Conservation (phyloP, 257 asterid genomes). For the Gentiana macrophylla region DNA sequence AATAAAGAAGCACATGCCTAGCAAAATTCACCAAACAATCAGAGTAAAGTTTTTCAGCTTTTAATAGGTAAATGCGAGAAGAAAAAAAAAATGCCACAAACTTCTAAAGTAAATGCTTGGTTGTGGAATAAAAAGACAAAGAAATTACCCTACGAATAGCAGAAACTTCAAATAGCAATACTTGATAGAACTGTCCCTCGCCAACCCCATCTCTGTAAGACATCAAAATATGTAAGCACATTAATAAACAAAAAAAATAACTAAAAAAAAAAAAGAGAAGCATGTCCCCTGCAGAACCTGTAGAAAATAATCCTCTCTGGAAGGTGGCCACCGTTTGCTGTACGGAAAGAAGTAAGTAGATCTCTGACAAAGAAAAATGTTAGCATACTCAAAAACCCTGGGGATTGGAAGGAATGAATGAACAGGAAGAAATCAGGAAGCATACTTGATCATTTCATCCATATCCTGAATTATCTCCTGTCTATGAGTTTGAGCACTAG, state of each 20-base stretch:
- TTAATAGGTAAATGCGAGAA: no score
- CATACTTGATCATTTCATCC: conserved; percentile 94
- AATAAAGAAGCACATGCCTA: conserved; percentile 30
- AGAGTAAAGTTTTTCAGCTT: no score
- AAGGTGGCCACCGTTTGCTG: conserved; percentile 81
- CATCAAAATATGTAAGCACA: conserved; percentile 1
- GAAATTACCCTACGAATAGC: conserved; percentile 23
- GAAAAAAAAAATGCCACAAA: no score
- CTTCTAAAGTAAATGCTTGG: no score
- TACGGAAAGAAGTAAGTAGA: conserved; percentile 75
- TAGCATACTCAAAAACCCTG: background rate
- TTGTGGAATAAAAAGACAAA: no score
- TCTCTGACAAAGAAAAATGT: conserved; percentile 37
- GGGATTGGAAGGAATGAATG: background rate
- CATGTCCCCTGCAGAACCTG: conserved; percentile 14
- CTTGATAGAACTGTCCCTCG: conserved; percentile 31
- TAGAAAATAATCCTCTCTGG: conserved; percentile 41
- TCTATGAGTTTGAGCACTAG: conserved; percentile 25
- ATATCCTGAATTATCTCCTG: conserved; percentile 27
- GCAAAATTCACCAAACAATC: no score
- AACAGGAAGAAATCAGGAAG: background rate
- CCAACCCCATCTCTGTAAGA: conserved; percentile 27
- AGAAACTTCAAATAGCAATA: conserved; percentile 23
- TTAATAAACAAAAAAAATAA: conserved; percentile 1
- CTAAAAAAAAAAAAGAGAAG: background rate